phyloP scores from a whole-genome alignment of 1,139 yeast genomes.

The Protomyces inouyei region DNA sequence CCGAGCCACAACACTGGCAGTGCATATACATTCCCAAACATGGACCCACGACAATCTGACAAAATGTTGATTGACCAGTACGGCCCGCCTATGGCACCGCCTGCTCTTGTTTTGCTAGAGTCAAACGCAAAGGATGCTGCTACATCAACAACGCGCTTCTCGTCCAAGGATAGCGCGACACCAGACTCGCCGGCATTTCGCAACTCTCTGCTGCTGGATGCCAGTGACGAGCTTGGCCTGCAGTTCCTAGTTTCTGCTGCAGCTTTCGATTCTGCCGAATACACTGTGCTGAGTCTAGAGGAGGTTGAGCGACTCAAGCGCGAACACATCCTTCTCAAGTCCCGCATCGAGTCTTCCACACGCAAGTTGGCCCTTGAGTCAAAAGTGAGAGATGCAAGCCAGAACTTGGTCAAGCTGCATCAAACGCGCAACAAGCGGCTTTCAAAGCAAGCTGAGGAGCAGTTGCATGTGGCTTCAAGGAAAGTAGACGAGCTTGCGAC shows the following conservation, averaged over 20 bases:
- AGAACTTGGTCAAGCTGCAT: constrained; percentile 26
- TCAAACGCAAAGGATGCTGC: background rate
- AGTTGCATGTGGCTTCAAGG: constrained; percentile 17
- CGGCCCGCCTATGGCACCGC: background rate
- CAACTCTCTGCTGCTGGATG: background rate
- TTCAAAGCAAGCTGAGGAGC: constrained; percentile 27
- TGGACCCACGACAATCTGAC: background rate
- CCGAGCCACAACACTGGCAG: background rate
- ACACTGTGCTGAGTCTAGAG: constrained; percentile 23
- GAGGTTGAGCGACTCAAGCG: constrained; percentile 25
- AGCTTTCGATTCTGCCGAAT: constrained; percentile 18
- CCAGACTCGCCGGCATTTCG: background rate
- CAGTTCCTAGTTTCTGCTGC: constrained; percentile 22
- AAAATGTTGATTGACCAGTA: background rate
- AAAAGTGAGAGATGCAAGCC: constrained; percentile 28
- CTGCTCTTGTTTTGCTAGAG: background rate
- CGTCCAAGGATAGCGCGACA: background rate
- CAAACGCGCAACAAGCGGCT: constrained; percentile 22
- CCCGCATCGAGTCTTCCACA: constrained; percentile 24
- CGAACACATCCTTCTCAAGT: constrained; percentile 11
- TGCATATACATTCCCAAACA: background rate
- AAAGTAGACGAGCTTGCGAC: constrained; percentile 29
- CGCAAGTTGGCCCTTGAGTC: constrained; percentile 27
- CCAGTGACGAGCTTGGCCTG: constrained; percentile 8
- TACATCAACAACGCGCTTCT: background rate